Evolutionary conservation across 352 stramenopile species (phyloP).

Genomic region (Globisporangium rhizosaccharum): DNA sequence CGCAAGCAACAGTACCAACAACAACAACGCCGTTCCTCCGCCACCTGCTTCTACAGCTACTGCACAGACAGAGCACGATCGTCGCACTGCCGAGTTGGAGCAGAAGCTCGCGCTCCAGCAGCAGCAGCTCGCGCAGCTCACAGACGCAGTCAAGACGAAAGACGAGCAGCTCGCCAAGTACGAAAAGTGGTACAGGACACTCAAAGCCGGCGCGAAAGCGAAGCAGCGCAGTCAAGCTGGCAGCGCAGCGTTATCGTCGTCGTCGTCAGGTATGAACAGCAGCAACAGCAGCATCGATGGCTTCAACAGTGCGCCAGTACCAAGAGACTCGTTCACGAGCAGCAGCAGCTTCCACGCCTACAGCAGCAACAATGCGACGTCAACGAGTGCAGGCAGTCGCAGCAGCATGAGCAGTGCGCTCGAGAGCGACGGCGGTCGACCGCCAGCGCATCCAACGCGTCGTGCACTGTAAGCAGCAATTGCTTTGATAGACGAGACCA

Average conservation of each 20-base stretch:
- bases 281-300: constrained; percentile 29
- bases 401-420: constrained; percentile 21
- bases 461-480: constrained; percentile 31
- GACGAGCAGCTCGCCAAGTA: constrained; percentile 78
- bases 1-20: background rate
- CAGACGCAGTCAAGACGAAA: constrained; percentile 40
- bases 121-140: constrained; percentile 54
- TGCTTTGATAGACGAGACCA: too few species aligned
- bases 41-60: background rate
- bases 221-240: constrained; percentile 65
- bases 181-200: constrained; percentile 83
- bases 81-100: constrained; percentile 19
- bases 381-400: constrained; percentile 20
- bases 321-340: constrained; percentile 62
- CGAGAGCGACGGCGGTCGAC: constrained; percentile 16
- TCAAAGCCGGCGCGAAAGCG: constrained; percentile 77
- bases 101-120: constrained; percentile 41
- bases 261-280: constrained; percentile 16
- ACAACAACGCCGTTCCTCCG: background rate
- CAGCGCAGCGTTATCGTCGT: background rate
- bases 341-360: constrained; percentile 55
- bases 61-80: background rate
- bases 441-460: constrained; percentile 67
- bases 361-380: constrained; percentile 4
- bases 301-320: constrained; percentile 12